Evolutionary conservation across 768 basidiomycete genomes (phyloP).

Genomic region (Pseudohyphozyma bogoriensis): DNA sequence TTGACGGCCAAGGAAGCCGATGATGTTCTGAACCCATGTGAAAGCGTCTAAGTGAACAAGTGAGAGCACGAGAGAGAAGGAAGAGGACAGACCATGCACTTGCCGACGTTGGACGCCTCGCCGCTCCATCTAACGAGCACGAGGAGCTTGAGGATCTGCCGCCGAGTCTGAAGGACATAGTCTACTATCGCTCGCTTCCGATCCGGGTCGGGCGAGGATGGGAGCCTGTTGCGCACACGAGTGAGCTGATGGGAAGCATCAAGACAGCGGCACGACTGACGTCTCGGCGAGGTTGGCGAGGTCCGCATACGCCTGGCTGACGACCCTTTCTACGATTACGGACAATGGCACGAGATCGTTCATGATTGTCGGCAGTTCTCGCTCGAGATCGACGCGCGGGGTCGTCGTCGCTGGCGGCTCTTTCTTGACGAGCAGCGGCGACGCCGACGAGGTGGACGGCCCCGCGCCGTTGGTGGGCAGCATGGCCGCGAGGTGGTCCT

Average conservation of each 20-base stretch:
- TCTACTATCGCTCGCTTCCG: conserved; percentile 74
- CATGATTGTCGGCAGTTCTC: conserved; percentile 60
- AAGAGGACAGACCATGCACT: conserved; percentile 24
- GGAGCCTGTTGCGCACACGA: conserved; percentile 16
- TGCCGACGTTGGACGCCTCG: conserved; percentile 40
- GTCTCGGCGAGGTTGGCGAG: conserved; percentile 75
- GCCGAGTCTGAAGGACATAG: conserved; percentile 81
- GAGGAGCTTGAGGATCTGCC: conserved; percentile 79
- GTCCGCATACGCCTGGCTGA: conserved; percentile 72
- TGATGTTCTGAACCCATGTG: conserved; percentile 56
- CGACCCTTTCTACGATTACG: conserved; percentile 63
- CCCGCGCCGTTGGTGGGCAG: no score
- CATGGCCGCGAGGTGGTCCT: no score
- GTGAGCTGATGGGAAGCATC: no score
- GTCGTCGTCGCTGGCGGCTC: neutral
- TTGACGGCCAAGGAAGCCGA: conserved; percentile 73
- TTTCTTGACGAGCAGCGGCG: no score
- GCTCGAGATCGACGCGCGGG: conserved; percentile 46
- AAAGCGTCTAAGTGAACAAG: neutral
- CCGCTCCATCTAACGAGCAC: conserved; percentile 78
- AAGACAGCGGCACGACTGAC: conserved; percentile 42
- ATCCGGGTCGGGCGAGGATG: conserved; percentile 39
- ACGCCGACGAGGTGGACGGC: no score
- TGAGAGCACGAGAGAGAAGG: neutral
- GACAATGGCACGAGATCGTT: conserved; percentile 66